Evolutionary conservation across 805 yeast genomes (phyloP), one percentile per base, ranked within the genome.

Genomic region (Candida ovalis): DNA sequence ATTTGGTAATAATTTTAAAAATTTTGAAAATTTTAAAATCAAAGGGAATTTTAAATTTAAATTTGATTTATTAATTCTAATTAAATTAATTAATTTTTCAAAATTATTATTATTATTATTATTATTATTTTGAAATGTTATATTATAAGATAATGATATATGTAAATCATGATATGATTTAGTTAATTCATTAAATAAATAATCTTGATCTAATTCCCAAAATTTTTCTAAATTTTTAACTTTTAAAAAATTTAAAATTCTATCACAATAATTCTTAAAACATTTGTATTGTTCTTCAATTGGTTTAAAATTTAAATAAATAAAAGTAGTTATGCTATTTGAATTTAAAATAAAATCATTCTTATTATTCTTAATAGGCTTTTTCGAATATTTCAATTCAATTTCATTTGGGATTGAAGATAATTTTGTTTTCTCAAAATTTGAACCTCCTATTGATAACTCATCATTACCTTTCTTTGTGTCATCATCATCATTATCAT

Each of bases 121-220:
- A 1, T 17, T 1, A 8, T 39, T 28, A 8, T 33, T 39, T n/a
- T 38, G 40, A 37, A 57, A 55, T 9, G 51, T 42, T 18, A 57
- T n/a, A 39, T 57, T 57, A 35, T 47, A 56, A 0, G 58, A 53
- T 12, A 59, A 43, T 13, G 63, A 59, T 4, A 59, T 42, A 39
- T 59, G 63, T 3, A 54, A 40, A 13, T 48, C 47, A 15, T 47
- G 53, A 22, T 19, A 7, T 3, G 51, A 36, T 33, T 51, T 30
- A 2, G 59, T 54, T n/a, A 58, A 46, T 13, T 43, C 25, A 33
- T 54, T 54, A 32, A 32, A 43, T 30, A 51, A 44, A 32, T 12
- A 49, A 1, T 47, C 42, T 3, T 35, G 21, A 15, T 54, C 48
- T 4, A 44, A 21, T 13, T 10, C 24, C 46, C 49, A 49, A 15